A percentile compares a stretch with the other conserved stretches of the same genome.
Evolutionary conservation across 805 yeast genomes (phyloP).

Genomic region (Candida glaebosa): DNA sequence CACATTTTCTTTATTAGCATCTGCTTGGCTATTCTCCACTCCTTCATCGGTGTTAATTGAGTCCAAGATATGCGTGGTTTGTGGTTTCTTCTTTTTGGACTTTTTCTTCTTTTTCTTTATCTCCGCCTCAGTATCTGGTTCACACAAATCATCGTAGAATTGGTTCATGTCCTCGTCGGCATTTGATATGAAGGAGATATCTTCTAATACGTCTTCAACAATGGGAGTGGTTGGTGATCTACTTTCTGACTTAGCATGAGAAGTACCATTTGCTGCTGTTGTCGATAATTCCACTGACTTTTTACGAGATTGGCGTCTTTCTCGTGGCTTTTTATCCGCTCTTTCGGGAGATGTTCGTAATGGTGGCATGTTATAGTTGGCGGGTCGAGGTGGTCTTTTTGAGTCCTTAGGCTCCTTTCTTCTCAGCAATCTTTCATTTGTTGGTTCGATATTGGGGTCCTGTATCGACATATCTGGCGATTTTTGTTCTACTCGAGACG

Average conservation of each 20-base stretch:
- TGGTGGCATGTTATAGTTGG: background rate
- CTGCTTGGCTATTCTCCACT: too few relatives aligned
- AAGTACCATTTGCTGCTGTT: background rate
- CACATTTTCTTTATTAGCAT: background rate
- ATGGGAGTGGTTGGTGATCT: background rate
- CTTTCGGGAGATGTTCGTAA: background rate
- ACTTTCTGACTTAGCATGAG: background rate
- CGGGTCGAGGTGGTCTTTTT: background rate
- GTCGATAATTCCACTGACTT: background rate
- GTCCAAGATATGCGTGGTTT: too few relatives aligned
- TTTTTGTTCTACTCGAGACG: background rate
- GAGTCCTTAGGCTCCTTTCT: background rate
- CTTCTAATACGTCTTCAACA: background rate
- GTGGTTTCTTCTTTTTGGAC: slow-evolving; percentile 4
- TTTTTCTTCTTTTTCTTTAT: background rate
- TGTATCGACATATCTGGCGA: background rate
- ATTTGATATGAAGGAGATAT: background rate
- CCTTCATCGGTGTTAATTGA: too few relatives aligned
- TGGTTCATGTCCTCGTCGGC: background rate
- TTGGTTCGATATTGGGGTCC: background rate
- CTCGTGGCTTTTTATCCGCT: background rate
- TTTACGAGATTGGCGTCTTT: background rate
- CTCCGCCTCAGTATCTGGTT: slow-evolving; percentile 3
- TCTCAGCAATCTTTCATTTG: background rate
- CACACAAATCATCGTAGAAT: slow-evolving; percentile 2